These are phyloP conservation scores for Somion occarium DNA, from an alignment of 1,284 basidiomycete species.

Conservation along the genomic window DNA sequence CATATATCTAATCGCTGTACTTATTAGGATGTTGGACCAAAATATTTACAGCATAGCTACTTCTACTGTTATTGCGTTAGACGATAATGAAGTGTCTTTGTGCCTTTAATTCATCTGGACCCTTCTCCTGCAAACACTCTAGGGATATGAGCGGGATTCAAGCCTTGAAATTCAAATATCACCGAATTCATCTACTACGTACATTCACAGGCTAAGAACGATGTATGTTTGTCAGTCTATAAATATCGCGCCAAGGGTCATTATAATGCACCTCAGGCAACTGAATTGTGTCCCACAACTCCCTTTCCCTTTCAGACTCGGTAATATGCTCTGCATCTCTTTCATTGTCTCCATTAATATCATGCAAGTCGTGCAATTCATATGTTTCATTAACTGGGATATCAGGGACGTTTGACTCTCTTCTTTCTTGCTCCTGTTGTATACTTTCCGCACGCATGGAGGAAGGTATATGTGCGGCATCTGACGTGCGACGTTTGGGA, in stretches of 20 bases:
- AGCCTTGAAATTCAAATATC: neutral
- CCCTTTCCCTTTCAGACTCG: neutral
- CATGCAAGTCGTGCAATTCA: neutral
- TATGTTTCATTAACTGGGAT: neutral
- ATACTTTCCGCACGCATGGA: neutral
- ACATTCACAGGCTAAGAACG: neutral
- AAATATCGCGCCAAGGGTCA: slow-evolving; percentile 7
- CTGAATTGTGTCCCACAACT: neutral
- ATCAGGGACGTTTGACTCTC: too few species aligned
- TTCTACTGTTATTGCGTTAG: slow-evolving; percentile 3
- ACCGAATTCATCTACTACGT: neutral
- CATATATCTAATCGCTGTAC: neutral
- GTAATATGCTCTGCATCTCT: neutral
- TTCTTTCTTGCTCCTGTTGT: too few species aligned
- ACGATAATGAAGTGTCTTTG: slow-evolving; percentile 5
- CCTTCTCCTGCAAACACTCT: too few species aligned
- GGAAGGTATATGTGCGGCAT: neutral
- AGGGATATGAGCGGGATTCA: too few species aligned
- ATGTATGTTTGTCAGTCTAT: slow-evolving; percentile 4
- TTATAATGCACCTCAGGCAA: slow-evolving; percentile 13
- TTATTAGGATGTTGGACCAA: neutral
- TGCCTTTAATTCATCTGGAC: neutral
- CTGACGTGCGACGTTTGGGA: neutral
- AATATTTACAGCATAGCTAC: slow-evolving; percentile 1
- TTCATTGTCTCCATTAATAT: neutral